Evolutionary conservation across 2,329 filamentous ascomycete genomes (phyloP), one percentile per base, ranked within the genome.

Genomic region (Pseudonectria foliicola): DNA sequence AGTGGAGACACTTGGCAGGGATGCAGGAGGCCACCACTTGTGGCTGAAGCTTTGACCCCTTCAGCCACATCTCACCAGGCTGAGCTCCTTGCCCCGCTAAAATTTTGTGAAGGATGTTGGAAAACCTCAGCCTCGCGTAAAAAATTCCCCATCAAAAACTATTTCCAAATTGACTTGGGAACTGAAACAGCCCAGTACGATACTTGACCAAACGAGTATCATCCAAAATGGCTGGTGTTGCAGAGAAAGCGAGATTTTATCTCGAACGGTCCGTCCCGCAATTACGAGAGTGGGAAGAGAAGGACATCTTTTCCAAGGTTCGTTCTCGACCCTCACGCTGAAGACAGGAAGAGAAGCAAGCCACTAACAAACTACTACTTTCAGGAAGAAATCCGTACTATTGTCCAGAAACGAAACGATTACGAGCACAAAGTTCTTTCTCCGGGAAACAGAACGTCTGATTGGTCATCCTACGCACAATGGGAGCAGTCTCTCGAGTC

Each of bases 211-310:
- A 29, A 4, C 10, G n/a, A 13, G 6, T 11, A 7, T 7, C 14
- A 8, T 25, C n/a, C 16, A 24, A 25, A 30, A 94, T 95, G 87
- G 77, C 88, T 2, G 82, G 79, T 27, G 82, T 92, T 39, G 82
- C 85, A 44, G 92, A 96, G 56, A 96, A 95, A 64, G 92, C 90
- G 37, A 85, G 90, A 39, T 96, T 90, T 64, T 95, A 85, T 62
- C 75, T 96, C 45, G 92, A 98, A 67, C 83, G 90, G 49, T 83
- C 85, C 3, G 85, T 95, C 28, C 87, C 89, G 12, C 89, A 96
- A 61, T 75, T 98, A 38, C 86, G 88, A 44, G 88, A 95, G 53
- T 93, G 87, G 61, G 85, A 94, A 62, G 77, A 85, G 46, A 95
- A 95, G 61, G 82, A 86, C 51, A 84, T 98, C 49, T 98, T 98